Percentiles rank a stretch among this genome's conserved stretches.
These are phyloP conservation scores for Boechera retrofracta DNA, from an alignment of 345 rosid species.

Conservation along the genomic window DNA sequence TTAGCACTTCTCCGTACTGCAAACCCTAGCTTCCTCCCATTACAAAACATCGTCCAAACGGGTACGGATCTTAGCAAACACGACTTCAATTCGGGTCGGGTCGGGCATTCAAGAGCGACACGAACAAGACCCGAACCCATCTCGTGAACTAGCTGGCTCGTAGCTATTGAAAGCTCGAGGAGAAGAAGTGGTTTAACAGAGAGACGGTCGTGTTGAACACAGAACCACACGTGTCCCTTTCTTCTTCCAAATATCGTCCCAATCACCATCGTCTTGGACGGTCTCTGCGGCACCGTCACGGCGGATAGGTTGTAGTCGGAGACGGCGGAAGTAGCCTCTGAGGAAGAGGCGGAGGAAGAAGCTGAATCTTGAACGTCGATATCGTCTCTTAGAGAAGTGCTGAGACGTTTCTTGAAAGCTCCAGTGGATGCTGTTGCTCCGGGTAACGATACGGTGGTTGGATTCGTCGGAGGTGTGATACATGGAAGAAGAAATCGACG, in stretches of 20 bases:
- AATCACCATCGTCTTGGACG: conserved; percentile 79
- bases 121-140: conserved; percentile 77
- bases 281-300: conserved; percentile 51
- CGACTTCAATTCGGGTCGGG: conserved; percentile 54
- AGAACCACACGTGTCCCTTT: conserved; percentile 89
- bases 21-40: conserved; percentile 68
- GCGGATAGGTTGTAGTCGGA: conserved; percentile 30
- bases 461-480: conserved; percentile 51
- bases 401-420: conserved; percentile 66
- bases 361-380: conserved; percentile 46
- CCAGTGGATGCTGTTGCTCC: conserved; percentile 33
- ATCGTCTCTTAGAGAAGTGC: conserved; percentile 76
- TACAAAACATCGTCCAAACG: conserved; percentile 72
- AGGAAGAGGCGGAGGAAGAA: conserved; percentile 47
- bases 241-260: conserved; percentile 84
- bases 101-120: conserved; percentile 71
- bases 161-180: conserved; percentile 75
- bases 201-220: conserved; percentile 81
- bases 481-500: conserved; percentile 80
- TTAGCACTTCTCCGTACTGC: conserved; percentile 59
- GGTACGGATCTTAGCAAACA: conserved; percentile 72
- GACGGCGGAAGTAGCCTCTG: conserved; percentile 24
- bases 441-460: conserved; percentile 38
- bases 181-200: conserved; percentile 70
- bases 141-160: conserved; percentile 68